A percentile compares a stretch with the other conserved stretches of the same genome.
Conservation (phyloP, 352 stramenopile species). For the Globisporangium acanthophoron region DNA sequence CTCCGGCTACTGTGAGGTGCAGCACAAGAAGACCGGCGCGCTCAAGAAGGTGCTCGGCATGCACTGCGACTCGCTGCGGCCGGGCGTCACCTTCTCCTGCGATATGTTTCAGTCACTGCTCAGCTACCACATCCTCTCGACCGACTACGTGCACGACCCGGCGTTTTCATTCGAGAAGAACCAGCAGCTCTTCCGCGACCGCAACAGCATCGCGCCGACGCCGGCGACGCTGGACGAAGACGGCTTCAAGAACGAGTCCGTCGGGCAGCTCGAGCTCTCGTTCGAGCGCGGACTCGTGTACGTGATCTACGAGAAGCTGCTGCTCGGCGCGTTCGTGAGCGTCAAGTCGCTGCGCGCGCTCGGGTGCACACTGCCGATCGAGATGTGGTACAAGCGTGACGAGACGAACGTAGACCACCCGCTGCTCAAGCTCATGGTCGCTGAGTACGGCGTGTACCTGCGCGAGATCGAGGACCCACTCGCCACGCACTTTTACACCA, state of each 20-base stretch:
- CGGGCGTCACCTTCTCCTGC: constrained; percentile 17
- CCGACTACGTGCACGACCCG: constrained; percentile 18
- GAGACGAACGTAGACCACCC: constrained; percentile 84
- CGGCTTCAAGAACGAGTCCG: constrained; percentile 14
- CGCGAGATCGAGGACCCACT: constrained; percentile 73
- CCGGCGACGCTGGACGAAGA: constrained; percentile 13
- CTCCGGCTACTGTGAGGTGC: constrained; percentile 27
- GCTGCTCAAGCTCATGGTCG: constrained; percentile 64
- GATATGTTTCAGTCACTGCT: constrained; percentile 16
- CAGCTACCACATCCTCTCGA: constrained; percentile 15
- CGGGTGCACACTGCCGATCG: constrained; percentile 69
- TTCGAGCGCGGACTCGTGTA: constrained; percentile 20
- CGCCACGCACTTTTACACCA: constrained; percentile 75
- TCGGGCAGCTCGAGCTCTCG: constrained; percentile 13
- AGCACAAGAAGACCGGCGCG: constrained; percentile 18
- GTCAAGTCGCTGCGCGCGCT: constrained; percentile 75
- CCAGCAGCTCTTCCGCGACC: constrained; percentile 5
- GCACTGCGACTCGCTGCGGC: constrained; percentile 22
- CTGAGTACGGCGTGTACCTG: constrained; percentile 71
- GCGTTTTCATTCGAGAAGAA: constrained; percentile 15
- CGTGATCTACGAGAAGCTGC: constrained; percentile 70
- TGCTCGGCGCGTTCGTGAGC: constrained; percentile 71
- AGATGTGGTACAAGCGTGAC: constrained; percentile 82
- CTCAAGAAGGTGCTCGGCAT: constrained; percentile 24
- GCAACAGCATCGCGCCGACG: constrained; percentile 13